A percentile compares a stretch with the other conserved stretches of the same genome.
Evolutionary conservation across 768 basidiomycete genomes (phyloP).

Genomic region (Mycena alexandri): DNA sequence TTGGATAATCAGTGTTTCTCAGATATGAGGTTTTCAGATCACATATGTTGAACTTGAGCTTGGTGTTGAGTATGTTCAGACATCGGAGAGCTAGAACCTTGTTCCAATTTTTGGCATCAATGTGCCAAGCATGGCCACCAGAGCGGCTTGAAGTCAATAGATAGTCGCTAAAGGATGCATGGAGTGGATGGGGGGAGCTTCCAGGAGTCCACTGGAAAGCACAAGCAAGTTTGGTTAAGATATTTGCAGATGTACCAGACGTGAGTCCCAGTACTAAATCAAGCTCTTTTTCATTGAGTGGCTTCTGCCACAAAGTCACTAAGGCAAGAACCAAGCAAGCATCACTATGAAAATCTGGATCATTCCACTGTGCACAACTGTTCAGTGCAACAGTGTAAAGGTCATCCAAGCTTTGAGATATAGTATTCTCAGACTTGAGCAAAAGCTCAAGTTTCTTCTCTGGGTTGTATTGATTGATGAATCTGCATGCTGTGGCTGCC

Average conservation of each 20-base stretch:
- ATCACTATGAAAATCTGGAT: too few species aligned
- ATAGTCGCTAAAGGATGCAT: constrained; percentile 6
- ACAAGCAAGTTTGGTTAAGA: not conserved
- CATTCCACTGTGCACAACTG: too few species aligned
- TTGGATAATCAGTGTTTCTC: not conserved
- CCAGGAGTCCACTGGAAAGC: not conserved
- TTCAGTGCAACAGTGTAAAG: constrained; percentile 8
- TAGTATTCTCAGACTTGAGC: too few species aligned
- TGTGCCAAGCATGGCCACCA: not conserved
- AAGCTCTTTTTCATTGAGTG: too few species aligned
- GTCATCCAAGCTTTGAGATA: not conserved
- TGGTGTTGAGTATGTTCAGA: not conserved
- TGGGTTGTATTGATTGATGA: not conserved
- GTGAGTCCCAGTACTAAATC: not conserved
- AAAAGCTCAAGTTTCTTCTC: not conserved
- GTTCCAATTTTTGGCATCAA: not conserved
- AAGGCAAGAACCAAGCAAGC: too few species aligned
- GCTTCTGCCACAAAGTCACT: too few species aligned
- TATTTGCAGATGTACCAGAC: not conserved
- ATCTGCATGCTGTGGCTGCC: constrained; percentile 2
- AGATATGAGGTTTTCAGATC: not conserved
- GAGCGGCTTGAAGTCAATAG: not conserved
- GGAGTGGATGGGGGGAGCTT: too few species aligned
- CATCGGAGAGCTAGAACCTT: not conserved
- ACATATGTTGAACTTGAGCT: constrained; percentile 9